Evolutionary conservation across 306 rosid genomes (phyloP).

Genomic region (Prosopis cineraria): DNA sequence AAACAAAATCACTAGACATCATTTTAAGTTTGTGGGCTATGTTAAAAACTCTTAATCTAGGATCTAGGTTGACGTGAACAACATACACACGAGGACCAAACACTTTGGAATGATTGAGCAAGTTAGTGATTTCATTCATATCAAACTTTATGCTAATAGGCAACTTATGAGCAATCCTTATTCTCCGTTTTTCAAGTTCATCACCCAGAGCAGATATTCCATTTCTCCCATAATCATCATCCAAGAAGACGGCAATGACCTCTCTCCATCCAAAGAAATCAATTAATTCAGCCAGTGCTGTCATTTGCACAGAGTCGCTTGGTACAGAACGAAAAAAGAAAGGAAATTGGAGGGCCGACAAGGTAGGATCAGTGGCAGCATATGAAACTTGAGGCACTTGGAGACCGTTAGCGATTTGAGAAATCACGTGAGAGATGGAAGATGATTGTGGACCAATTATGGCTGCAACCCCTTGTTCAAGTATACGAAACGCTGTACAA

Average conservation of each 20-base stretch:
- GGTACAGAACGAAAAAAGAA: slow-evolving; percentile 70
- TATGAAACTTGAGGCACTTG: slow-evolving; percentile 86
- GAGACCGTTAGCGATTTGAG: slow-evolving; percentile 83
- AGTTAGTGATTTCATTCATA: slow-evolving; percentile 44
- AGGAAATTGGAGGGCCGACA: slow-evolving; percentile 89
- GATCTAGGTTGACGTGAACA: slow-evolving; percentile 81
- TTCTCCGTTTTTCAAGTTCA: slow-evolving; percentile 61
- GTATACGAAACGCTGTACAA: slow-evolving; percentile 74
- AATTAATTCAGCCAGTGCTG: slow-evolving; percentile 73
- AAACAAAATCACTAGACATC: slow-evolving; percentile 72
- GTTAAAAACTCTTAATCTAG: slow-evolving; percentile 62
- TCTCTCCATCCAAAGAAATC: slow-evolving; percentile 84
- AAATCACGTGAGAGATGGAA: slow-evolving; percentile 66
- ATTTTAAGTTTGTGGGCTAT: slow-evolving; percentile 71
- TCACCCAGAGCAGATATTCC: slow-evolving; percentile 72
- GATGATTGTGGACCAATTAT: slow-evolving; percentile 95
- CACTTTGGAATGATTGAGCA: slow-evolving; percentile 67
- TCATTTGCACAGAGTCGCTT: slow-evolving; percentile 82
- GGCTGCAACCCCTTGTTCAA: slow-evolving; percentile 69
- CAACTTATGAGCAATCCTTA: slow-evolving; percentile 63
- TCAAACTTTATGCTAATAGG: slow-evolving; percentile 61
- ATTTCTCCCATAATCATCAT: slow-evolving; percentile 88
- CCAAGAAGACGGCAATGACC: slow-evolving; percentile 71
- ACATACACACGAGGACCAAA: slow-evolving; percentile 83
- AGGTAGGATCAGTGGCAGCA: slow-evolving; percentile 93